A percentile compares a stretch with the other conserved stretches of the same genome.
Evolutionary conservation across 73 alveolate genomes (phyloP).

Genomic region (Symbiodinium natans): DNA sequence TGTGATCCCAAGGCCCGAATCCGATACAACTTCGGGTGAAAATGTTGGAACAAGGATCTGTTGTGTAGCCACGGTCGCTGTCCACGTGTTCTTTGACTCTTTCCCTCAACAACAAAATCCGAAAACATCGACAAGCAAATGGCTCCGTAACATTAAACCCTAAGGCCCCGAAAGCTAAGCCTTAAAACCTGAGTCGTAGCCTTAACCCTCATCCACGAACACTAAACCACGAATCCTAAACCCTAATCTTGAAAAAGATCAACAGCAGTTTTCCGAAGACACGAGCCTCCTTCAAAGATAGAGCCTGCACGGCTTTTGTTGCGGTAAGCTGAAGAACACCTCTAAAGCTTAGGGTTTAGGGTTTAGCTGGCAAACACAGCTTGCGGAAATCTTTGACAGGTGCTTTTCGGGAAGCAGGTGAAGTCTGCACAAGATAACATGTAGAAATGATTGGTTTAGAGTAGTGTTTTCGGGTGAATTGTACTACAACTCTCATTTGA

Average conservation of each 20-base stretch:
- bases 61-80: neutral
- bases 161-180: neutral
- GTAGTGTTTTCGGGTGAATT: neutral
- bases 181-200: too few relatives aligned
- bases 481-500: neutral
- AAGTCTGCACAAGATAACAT: neutral
- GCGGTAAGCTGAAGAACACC: neutral
- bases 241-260: too few relatives aligned
- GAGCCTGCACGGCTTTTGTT: neutral
- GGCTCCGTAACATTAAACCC: neutral
- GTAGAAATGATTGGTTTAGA: neutral
- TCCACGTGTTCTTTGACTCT: neutral
- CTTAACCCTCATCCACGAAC: too few relatives aligned
- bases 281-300: neutral
- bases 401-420: neutral
- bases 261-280: too few relatives aligned
- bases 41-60: neutral
- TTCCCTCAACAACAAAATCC: neutral
- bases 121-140: neutral
- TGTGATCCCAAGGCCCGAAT: neutral
- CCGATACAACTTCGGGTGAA: neutral
- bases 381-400: neutral
- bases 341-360: neutral
- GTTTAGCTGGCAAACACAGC: neutral
- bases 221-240: too few relatives aligned